phyloP scores from a whole-genome alignment of 768 basidiomycete species.

The Pleurotus tuber-regium region DNA sequence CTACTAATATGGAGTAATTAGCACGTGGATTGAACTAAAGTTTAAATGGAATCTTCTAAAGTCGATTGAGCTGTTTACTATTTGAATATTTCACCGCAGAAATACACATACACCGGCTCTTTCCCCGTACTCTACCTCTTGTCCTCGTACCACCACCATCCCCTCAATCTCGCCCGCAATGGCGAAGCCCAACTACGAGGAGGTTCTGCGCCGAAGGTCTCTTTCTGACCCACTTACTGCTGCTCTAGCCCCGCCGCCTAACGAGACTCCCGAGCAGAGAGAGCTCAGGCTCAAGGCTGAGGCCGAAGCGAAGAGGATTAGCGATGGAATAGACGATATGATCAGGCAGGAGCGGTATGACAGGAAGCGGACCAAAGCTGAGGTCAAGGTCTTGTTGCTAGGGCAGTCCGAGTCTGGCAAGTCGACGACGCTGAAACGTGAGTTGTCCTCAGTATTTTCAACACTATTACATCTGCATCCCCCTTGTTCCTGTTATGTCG shows the following conservation, averaged over 20 bases:
- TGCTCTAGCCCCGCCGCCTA: slow-evolving; percentile 63
- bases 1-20: background rate
- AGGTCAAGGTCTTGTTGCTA: slow-evolving; percentile 75
- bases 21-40: slow-evolving; percentile 5
- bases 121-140: slow-evolving; percentile 14
- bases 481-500: background rate
- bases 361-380: slow-evolving; percentile 49
- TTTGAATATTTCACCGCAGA: slow-evolving; percentile 2
- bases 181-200: slow-evolving; percentile 36
- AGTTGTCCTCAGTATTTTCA: slow-evolving; percentile 32
- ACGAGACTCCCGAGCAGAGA: slow-evolving; percentile 69
- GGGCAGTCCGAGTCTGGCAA: slow-evolving; percentile 91
- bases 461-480: slow-evolving; percentile 1
- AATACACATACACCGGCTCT: slow-evolving; percentile 4
- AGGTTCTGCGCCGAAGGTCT: slow-evolving; percentile 32
- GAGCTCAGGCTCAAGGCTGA: slow-evolving; percentile 65
- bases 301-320: slow-evolving; percentile 67
- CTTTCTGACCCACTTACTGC: slow-evolving; percentile 70
- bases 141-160: slow-evolving; percentile 17
- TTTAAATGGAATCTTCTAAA: slow-evolving; percentile 10
- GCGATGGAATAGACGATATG: slow-evolving; percentile 79
- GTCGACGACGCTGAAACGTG: slow-evolving; percentile 86
- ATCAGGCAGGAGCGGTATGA: slow-evolving; percentile 64
- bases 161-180: slow-evolving; percentile 29
- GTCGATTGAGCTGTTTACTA: background rate